These are phyloP conservation scores for Hypomontagnella monticulosa DNA, from an alignment of 495 filamentous ascomycete genomes.

Conservation along the genomic window DNA sequence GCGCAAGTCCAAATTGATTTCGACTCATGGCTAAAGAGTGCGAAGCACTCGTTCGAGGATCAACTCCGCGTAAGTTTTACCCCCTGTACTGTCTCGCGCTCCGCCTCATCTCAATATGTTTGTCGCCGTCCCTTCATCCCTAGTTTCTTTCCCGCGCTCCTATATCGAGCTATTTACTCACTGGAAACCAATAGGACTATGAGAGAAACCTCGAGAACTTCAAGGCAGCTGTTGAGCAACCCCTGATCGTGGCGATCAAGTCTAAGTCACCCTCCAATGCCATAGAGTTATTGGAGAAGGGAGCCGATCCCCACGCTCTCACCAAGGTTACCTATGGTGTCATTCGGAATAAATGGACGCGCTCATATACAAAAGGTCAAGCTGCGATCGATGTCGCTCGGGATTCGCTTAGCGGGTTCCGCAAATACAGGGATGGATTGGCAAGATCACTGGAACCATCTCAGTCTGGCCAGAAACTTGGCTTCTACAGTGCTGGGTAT, in stretches of 20 bases:
- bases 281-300: slow-evolving; percentile 64
- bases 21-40: slow-evolving; percentile 57
- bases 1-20: slow-evolving; percentile 53
- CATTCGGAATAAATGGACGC: slow-evolving; percentile 36
- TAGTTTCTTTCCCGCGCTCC: not conserved
- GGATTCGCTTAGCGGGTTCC: slow-evolving; percentile 58
- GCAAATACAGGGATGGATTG: slow-evolving; percentile 52
- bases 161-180: slow-evolving; percentile 37
- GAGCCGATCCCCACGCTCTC: slow-evolving; percentile 66
- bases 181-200: slow-evolving; percentile 42
- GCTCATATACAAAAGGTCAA: slow-evolving; percentile 43
- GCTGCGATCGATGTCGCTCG: slow-evolving; percentile 67
- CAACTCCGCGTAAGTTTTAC: slow-evolving; percentile 33
- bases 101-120: not conserved
- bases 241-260: slow-evolving; percentile 65
- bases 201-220: slow-evolving; percentile 57
- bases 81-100: not conserved
- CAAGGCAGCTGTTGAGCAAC: slow-evolving; percentile 59
- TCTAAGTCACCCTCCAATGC: slow-evolving; percentile 61
- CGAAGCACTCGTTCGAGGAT: slow-evolving; percentile 43
- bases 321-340: slow-evolving; percentile 47
- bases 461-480: slow-evolving; percentile 2
- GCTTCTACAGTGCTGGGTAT: slow-evolving; percentile 13
- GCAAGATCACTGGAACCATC: not conserved
- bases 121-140: not conserved